phyloP scores from a whole-genome alignment of 1,139 yeast species.

The Hyphopichia buzzinii region DNA sequence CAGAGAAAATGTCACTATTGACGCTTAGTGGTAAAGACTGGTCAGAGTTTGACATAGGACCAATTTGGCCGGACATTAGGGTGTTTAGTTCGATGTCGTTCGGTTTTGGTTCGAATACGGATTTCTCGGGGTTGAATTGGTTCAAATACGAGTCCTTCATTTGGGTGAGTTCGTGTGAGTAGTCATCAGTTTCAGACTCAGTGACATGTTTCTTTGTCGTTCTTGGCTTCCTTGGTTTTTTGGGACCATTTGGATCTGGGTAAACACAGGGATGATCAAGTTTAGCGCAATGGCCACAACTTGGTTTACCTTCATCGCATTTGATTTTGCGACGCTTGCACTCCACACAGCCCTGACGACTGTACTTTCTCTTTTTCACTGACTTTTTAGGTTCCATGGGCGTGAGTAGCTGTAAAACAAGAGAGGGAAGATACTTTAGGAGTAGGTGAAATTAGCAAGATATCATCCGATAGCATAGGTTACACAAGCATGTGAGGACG shows the following conservation, averaged over 20 bases:
- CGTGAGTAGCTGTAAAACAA: too few relatives aligned
- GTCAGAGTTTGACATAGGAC: background rate
- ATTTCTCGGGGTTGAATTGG: background rate
- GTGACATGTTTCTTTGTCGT: background rate
- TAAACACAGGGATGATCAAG: slow-evolving; percentile 23
- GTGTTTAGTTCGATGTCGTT: background rate
- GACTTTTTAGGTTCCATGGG: background rate
- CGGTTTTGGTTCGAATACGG: background rate
- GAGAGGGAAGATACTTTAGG: too few relatives aligned
- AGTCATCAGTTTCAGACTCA: background rate
- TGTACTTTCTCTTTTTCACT: slow-evolving; percentile 17
- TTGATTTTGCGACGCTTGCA: slow-evolving; percentile 30
- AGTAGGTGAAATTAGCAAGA: too few relatives aligned
- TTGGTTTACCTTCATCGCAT: slow-evolving; percentile 55
- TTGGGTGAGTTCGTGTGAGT: background rate
- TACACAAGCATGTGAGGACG: too few relatives aligned
- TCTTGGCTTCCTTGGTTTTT: slow-evolving; percentile 4
- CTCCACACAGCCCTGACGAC: slow-evolving; percentile 28
- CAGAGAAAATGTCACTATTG: background rate
- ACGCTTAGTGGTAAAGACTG: background rate
- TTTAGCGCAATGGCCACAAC: slow-evolving; percentile 37
- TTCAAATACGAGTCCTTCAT: slow-evolving; percentile 1
- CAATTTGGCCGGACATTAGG: background rate
- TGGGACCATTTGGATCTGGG: slow-evolving; percentile 17
- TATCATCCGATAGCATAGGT: too few relatives aligned